These are phyloP conservation scores for Exophiala viscosa DNA, from an alignment of 2,329 filamentous ascomycete genomes.

Conservation along the genomic window DNA sequence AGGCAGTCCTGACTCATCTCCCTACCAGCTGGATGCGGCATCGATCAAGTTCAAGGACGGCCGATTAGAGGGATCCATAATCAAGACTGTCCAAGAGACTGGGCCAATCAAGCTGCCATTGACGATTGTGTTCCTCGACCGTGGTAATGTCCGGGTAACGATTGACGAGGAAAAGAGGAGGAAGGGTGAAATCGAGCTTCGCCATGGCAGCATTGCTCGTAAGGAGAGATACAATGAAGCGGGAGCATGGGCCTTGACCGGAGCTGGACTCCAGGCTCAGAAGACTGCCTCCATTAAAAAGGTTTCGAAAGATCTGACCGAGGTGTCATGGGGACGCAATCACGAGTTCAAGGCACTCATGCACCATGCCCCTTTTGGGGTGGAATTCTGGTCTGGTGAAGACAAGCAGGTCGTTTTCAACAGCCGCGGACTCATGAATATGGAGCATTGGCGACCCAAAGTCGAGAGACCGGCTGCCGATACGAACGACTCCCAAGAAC, in stretches of 20 bases:
- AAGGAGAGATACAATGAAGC: constrained; percentile 96
- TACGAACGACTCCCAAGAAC: constrained; percentile 41
- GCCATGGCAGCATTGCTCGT: constrained; percentile 75
- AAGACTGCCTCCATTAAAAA: constrained; percentile 67
- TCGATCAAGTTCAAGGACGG: constrained; percentile 75
- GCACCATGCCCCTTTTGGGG: constrained; percentile 73
- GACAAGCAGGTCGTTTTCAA: constrained; percentile 83
- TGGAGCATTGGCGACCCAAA: constrained; percentile 94
- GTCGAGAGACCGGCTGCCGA: constrained; percentile 55
- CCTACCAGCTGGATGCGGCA: constrained; percentile 71
- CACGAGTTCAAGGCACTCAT: constrained; percentile 78
- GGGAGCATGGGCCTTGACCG: constrained; percentile 79
- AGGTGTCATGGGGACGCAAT: constrained; percentile 71
- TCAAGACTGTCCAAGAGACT: constrained; percentile 69
- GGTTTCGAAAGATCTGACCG: constrained; percentile 52
- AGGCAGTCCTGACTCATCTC: constrained; percentile 68
- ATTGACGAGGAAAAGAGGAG: constrained; percentile 88
- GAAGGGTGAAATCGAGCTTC: constrained; percentile 82
- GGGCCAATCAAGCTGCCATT: constrained; percentile 76
- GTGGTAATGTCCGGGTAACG: constrained; percentile 79
- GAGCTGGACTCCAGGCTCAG: constrained; percentile 66
- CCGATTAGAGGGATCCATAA: constrained; percentile 71
- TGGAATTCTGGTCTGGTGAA: constrained; percentile 84
- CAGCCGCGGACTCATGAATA: constrained; percentile 79
- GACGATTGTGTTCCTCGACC: constrained; percentile 82